Conservation (phyloP, 768 basidiomycete genomes). For the Butyriboletus loyo region DNA sequence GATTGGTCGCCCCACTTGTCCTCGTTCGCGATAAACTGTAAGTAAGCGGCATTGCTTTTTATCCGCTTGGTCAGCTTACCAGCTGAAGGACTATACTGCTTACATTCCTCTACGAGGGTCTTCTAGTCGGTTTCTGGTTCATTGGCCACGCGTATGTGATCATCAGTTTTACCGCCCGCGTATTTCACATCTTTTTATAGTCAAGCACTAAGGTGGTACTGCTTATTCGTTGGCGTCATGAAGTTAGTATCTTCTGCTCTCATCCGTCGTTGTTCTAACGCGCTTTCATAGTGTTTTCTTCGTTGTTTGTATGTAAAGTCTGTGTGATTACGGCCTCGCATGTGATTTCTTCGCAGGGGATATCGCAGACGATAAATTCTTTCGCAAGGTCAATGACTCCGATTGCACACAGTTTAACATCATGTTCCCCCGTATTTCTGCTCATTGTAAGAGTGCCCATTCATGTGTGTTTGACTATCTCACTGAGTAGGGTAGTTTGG, state of each 20-base stretch:
- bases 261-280: conserved; percentile 4
- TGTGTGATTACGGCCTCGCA: background rate
- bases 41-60: conserved; percentile 27
- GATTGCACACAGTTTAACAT: conserved; percentile 88
- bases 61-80: conserved; percentile 9
- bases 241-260: conserved; percentile 50
- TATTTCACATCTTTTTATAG: conserved; percentile 35
- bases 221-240: conserved; percentile 80
- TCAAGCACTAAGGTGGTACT: conserved; percentile 80
- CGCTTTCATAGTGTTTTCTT: conserved; percentile 62
- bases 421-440: conserved; percentile 63
- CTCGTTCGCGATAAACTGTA: conserved; percentile 90
- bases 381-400: conserved; percentile 91
- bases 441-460: conserved; percentile 54
- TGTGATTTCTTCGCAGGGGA: conserved; percentile 59
- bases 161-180: background rate
- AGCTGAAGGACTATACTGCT: conserved; percentile 74
- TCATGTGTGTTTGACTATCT: background rate
- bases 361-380: conserved; percentile 90
- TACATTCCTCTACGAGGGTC: conserved; percentile 77
- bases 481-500: conserved; percentile 57
- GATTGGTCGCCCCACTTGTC: conserved; percentile 78
- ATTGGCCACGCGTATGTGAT: conserved; percentile 79
- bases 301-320: conserved; percentile 66
- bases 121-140: conserved; percentile 94